Conservation (phyloP, 1,284 basidiomycete genomes). For the Tilletia caries region DNA sequence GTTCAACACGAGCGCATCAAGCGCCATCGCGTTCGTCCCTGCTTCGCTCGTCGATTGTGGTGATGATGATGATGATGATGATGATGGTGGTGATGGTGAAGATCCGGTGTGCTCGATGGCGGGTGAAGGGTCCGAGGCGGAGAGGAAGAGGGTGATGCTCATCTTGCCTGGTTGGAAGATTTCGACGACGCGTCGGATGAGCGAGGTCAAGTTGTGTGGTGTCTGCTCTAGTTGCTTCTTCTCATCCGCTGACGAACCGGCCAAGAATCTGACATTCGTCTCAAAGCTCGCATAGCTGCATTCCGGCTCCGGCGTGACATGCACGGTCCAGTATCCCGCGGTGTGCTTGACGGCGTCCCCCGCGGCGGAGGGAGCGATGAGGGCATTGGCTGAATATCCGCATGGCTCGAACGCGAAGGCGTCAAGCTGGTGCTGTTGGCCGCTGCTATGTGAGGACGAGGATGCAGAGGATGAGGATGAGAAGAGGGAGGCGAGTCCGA, state of each 20-base stretch:
- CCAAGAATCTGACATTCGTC: conserved; percentile 72
- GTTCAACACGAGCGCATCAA: conserved; percentile 36
- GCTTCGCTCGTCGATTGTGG: conserved; percentile 37
- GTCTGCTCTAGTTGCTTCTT: conserved; percentile 16
- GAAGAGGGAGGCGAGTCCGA: conserved; percentile 84
- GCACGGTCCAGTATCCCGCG: conserved; percentile 82
- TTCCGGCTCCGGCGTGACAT: conserved; percentile 94
- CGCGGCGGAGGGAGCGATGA: conserved; percentile 53
- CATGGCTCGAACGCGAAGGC: conserved; percentile 93
- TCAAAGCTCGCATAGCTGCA: conserved; percentile 98
- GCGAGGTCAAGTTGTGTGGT: conserved; percentile 61
- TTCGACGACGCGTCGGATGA: conserved; percentile 79
- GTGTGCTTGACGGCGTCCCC: conserved; percentile 18
- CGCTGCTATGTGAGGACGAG: neutral
- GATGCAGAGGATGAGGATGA: conserved; percentile 53
- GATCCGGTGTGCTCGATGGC: no score
- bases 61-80: conserved; percentile 14
- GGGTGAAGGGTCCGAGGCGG: conserved; percentile 44
- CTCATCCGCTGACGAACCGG: neutral
- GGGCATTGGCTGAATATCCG: conserved; percentile 92
- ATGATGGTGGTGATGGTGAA: no score
- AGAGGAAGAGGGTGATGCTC: conserved; percentile 87
- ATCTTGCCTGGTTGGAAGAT: conserved; percentile 90
- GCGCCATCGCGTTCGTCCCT: conserved; percentile 42
- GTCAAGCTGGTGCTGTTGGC: conserved; percentile 67